phyloP scores from a whole-genome alignment of 257 asterid genomes.

The Solanum virginianum region DNA sequence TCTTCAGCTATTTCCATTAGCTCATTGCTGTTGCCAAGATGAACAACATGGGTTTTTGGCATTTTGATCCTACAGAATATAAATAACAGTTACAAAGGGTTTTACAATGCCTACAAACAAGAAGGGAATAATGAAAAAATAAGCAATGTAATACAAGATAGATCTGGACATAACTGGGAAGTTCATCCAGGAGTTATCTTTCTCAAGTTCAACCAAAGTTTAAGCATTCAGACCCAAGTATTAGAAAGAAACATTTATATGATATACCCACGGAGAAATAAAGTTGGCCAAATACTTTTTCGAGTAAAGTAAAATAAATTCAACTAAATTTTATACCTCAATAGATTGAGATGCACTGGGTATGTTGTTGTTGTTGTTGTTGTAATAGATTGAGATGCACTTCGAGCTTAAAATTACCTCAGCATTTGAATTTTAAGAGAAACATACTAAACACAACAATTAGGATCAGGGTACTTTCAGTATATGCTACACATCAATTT shows the following conservation, averaged over 20 bases:
- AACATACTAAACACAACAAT: not conserved
- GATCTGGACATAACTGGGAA: not conserved
- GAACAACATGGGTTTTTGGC: constrained; percentile 92
- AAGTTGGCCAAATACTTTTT: not conserved
- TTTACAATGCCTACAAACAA: not conserved
- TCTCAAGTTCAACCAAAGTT: not conserved
- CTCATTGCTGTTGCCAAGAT: constrained; percentile 94
- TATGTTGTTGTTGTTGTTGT: too few relatives aligned
- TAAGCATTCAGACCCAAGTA: not conserved
- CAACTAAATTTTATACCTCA: not conserved
- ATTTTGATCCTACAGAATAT: constrained; percentile 65
- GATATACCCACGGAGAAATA: not conserved
- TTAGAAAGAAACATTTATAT: not conserved
- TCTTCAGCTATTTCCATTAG: constrained; percentile 86
- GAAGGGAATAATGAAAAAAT: not conserved
- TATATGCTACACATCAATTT: not conserved
- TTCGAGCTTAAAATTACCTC: not conserved
- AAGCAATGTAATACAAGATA: not conserved
- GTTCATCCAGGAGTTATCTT: not conserved
- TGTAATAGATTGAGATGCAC: not conserved
- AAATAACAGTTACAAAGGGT: not conserved
- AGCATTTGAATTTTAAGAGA: not conserved
- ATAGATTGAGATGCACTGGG: not conserved
- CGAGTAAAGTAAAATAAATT: not conserved
- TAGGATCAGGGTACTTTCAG: not conserved